Evolutionary conservation across 805 yeast genomes (phyloP), one percentile per base, ranked within the genome.

Genomic region (Wilhelminamyces savonicus): DNA sequence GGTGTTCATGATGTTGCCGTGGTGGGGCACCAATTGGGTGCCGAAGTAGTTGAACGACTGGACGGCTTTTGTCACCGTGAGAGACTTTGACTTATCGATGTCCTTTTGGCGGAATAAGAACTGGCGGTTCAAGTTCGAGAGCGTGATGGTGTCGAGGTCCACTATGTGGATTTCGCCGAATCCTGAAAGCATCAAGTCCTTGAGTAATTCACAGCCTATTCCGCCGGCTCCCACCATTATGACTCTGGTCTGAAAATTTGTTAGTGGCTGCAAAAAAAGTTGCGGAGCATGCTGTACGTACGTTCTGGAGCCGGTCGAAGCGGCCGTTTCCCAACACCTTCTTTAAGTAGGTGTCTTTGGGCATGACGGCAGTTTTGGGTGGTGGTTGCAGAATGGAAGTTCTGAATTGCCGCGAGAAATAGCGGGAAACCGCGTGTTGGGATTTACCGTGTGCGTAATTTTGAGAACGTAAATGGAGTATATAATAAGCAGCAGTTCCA

Each of bases 151-250:
- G 51, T 92, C 99, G 32, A 92, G 66, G 58, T 92, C 99, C n/a
- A 88, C 88, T 18, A 88, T 71, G 50, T 86, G 94, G 33, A 88
- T 79, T 46, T 84, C 94, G 3, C 92, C 92, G 41, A 80, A 81
- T 6, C 92, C 88, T 53, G 83, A 66, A 39, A 86, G 57, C 4
- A 84, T 75, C 28, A 88, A 61, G 48, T 88, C 82, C 50, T 88
- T 88, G 34, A 88, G 62, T 26, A 88, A 60, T 53, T 88, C 97
- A 52, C 95, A 88, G 2, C 97, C 97, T 40, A 88, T 87, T 5
- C 97, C 97, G 18, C 97, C 97, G 1, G 97, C 95, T 4, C 97
- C 97, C 2, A 88, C 94, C 57, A 88, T 62, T 17, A 88, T 59
- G 10, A 87, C 84, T 38, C 74, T 79, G 5, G 82, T 44, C 8